Conservation (phyloP, 2,329 filamentous ascomycete species). For the Diaporthe ampelina region DNA sequence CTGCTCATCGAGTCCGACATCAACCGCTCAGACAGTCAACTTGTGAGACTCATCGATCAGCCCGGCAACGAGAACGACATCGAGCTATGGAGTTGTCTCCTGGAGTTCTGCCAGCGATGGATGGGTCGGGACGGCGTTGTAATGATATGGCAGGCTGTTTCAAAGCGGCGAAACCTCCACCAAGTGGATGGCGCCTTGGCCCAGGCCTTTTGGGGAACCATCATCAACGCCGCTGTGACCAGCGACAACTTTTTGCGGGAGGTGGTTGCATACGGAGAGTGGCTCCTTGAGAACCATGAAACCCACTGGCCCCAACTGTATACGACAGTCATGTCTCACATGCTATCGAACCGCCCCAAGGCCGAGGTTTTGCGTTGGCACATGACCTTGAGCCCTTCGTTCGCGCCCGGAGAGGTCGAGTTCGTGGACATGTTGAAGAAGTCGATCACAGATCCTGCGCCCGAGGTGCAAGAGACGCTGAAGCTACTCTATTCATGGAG, state of each 20-base stretch:
- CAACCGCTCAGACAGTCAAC: constrained; percentile 5
- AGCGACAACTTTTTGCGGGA: constrained; percentile 51
- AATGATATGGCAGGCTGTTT: constrained; percentile 48
- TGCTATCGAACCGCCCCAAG: constrained; percentile 56
- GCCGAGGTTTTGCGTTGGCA: constrained; percentile 63
- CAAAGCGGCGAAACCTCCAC: constrained; percentile 44
- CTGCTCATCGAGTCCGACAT: constrained; percentile 47
- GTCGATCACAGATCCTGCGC: constrained; percentile 56
- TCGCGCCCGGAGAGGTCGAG: constrained; percentile 56
- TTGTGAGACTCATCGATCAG: constrained; percentile 46
- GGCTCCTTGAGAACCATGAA: constrained; percentile 55
- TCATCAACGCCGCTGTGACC: constrained; percentile 52
- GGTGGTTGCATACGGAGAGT: constrained; percentile 57
- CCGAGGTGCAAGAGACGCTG: constrained; percentile 56
- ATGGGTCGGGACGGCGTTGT: constrained; percentile 45
- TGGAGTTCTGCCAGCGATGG: constrained; percentile 49
- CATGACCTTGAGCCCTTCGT: constrained; percentile 57
- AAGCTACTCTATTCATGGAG: constrained; percentile 61
- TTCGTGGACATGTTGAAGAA: constrained; percentile 58
- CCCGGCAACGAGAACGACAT: constrained; percentile 48
- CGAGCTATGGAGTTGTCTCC: constrained; percentile 50
- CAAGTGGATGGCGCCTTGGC: constrained; percentile 46
- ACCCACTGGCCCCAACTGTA: constrained; percentile 66
- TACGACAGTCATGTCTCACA: constrained; percentile 58
- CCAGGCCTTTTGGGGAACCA: constrained; percentile 48